These are phyloP conservation scores for Mortierella polycephala DNA, from an alignment of 371 early-diverging fungal genomes.

Conservation along the genomic window DNA sequence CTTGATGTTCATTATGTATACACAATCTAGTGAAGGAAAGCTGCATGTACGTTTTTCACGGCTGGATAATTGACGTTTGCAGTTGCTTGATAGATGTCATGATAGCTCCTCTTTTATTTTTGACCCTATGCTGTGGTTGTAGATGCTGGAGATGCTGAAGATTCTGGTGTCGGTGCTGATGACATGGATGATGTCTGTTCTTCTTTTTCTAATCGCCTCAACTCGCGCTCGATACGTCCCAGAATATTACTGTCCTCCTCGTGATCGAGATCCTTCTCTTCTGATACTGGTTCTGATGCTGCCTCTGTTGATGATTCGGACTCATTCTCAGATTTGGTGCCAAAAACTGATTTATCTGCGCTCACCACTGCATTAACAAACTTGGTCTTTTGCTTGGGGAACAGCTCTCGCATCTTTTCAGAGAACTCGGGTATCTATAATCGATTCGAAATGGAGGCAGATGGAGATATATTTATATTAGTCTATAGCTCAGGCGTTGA, in stretches of 20 bases:
- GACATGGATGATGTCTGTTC: constrained; percentile 5
- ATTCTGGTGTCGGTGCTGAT: background rate
- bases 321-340: background rate
- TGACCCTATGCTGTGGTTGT: background rate
- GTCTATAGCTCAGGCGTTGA: too few relatives aligned
- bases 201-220: constrained; percentile 29
- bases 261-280: constrained; percentile 43
- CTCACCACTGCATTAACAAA: constrained; percentile 47
- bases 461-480: background rate
- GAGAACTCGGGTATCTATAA: constrained; percentile 54
- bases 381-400: constrained; percentile 51
- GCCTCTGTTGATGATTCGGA: background rate
- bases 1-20: too few relatives aligned
- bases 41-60: too few relatives aligned
- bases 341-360: constrained; percentile 45
- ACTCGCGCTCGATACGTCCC: constrained; percentile 36
- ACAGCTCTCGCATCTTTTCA: constrained; percentile 51
- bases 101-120: background rate
- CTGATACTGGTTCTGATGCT: background rate
- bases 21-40: too few relatives aligned
- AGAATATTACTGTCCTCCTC: constrained; percentile 43
- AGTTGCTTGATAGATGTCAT: too few relatives aligned
- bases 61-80: too few relatives aligned
- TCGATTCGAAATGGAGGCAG: background rate
- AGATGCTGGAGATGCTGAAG: background rate